These are phyloP conservation scores for Taiozyma sp. DNA, from an alignment of 1,139 yeast species.

Conservation along the genomic window DNA sequence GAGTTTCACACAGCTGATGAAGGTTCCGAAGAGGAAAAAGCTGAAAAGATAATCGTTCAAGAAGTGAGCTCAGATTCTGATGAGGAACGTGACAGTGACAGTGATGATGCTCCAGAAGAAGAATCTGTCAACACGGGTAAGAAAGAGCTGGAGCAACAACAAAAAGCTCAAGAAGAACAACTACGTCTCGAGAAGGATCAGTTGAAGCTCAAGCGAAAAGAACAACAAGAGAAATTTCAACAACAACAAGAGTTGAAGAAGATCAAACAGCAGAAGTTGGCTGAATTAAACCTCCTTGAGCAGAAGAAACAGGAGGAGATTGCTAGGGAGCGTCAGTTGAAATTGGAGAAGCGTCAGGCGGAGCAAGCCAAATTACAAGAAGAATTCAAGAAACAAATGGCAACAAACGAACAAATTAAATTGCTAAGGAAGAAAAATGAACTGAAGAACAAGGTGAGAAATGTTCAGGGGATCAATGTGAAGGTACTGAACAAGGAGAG, in stretches of 20 bases:
- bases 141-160: slow-evolving; percentile 30
- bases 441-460: slow-evolving; percentile 11
- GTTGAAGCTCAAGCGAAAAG: slow-evolving; percentile 47
- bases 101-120: slow-evolving; percentile 34
- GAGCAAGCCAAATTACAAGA: slow-evolving; percentile 14
- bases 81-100: slow-evolving; percentile 21
- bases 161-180: slow-evolving; percentile 32
- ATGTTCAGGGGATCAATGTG: slow-evolving; percentile 19
- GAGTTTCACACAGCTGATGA: slow-evolving; percentile 21
- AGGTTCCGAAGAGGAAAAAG: slow-evolving; percentile 7
- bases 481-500: slow-evolving; percentile 11
- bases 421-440: slow-evolving; percentile 11
- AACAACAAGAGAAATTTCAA: slow-evolving; percentile 39
- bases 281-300: slow-evolving; percentile 26
- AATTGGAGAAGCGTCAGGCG: slow-evolving; percentile 7
- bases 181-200: slow-evolving; percentile 33
- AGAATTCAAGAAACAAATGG: slow-evolving; percentile 11
- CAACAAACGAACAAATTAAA: slow-evolving; percentile 13
- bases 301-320: slow-evolving; percentile 20
- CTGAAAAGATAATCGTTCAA: slow-evolving; percentile 2
- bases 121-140: slow-evolving; percentile 28
- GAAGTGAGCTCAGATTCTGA: neutral
- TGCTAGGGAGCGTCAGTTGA: slow-evolving; percentile 18
- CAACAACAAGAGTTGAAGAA: slow-evolving; percentile 38
- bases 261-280: slow-evolving; percentile 32